Base-by-base conservation (phyloP, 345 rosid species). In the Firmiana major region DNA sequence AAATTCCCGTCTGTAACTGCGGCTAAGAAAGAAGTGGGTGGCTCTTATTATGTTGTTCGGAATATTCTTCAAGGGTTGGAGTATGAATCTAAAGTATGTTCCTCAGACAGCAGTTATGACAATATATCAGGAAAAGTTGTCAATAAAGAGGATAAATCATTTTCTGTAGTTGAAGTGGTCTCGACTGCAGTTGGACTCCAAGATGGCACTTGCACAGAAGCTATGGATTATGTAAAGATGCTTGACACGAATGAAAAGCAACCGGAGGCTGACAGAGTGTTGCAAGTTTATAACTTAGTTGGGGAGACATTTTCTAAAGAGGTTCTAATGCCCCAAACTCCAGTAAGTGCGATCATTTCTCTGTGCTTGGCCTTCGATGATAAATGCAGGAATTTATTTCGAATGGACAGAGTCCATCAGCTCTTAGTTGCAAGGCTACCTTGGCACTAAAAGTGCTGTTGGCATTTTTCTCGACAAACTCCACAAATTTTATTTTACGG, bases 11-110 rank as follows among this genome's bases (percentile, higher is more conserved):
- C 82, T n/a, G 16, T 26, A 7, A 13, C 59, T 46, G 77, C 42
- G 59, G 75, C 79, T 74, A 5, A 2, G 42, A 81, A 79, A 43
- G 77, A 88, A 59, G 87, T 84, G 34, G 91, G 91, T 79, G 91
- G 89, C 40, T 2, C 59, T 79, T 79, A 64, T 76, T 86, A 88
- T 75, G 48, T 75, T 31, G 45, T 82, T 65, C 81, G 80, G 73
- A 45, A 31, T 59, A 57, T 88, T 40, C 38, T 86, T 71, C 87
- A 88, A 78, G 88, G 86, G 80, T 71, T 88, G 45, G 77, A 77
- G 53, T 75, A 48, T 63, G 73, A 75, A 16, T 83, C 81, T 66
- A 85, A 83, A 67, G 3, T 71, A 49, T 49, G 74, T 66, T 64
- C 81, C 49, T 63, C 78, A 49, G 72, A 74, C 10, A 64, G 19